Evolutionary conservation across 2,329 filamentous ascomycete genomes (phyloP), one percentile per base, ranked within the genome.

Genomic region (Sclerotinia glacialis): DNA sequence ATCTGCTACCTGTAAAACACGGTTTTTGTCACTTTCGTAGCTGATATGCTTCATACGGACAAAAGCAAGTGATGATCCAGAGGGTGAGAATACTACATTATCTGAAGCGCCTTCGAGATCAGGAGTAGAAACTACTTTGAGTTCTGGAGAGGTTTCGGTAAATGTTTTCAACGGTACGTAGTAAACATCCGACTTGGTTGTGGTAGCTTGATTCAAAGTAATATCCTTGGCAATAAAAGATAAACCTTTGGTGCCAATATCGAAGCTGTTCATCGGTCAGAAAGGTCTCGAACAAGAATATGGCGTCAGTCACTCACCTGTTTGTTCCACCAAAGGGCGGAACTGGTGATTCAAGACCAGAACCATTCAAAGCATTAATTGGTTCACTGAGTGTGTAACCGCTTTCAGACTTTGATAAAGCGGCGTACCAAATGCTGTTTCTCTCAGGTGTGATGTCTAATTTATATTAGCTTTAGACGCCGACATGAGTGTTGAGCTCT

Each of bases 1-100:
- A 70, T 91, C 83, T 0, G 84, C 82, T 11, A 91, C 77, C 5
- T 91, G 77, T 70, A 92, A 78, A 7, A 92, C 79, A 44, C 86
- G 84, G 54, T 88, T 84, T 77, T 89, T 89, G 78, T 96, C 92
- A 18, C 89, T 85, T 77, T 97, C 92, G 75, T 96, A 96, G 65
- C 89, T 86, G 60, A 86, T 82, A 58, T 83, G 83, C 68, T 84
- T 83, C 91, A 94, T 95, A 69, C 89, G 87, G 50, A 91, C 81
- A 76, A 96, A 96, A 1, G 86, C 91, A 28, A 93, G 80, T 68
- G 84, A 83, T 42, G 81, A 83, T 11, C 92, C 90, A 71, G 88
- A 83, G 2, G 86, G 85, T 4, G 91, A 93, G 78, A 96, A 96
- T 0, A 84, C 82, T 18, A 0, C 91, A 1, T 31, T 49, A 5